A percentile compares a stretch with the other conserved stretches of the same genome.
phyloP scores from a whole-genome alignment of 2,329 filamentous ascomycete genomes.

The Fusarium sp. region DNA sequence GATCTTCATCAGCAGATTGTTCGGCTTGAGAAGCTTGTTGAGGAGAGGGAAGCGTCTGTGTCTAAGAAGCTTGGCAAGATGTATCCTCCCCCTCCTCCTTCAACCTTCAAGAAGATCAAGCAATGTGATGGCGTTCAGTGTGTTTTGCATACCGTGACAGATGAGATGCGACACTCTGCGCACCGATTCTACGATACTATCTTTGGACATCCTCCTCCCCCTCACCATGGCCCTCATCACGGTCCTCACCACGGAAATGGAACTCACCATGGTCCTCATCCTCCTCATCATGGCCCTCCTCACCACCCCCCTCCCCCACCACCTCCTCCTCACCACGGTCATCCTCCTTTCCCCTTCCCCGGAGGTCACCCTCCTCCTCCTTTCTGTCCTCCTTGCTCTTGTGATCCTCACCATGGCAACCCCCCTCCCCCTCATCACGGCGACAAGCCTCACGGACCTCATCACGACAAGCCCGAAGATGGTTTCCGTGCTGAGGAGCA shows the following conservation, averaged over 20 bases:
- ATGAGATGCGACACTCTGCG: conserved; percentile 54
- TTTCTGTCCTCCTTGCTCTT: conserved; percentile 18
- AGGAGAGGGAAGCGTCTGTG: conserved; percentile 58
- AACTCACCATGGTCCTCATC: conserved; percentile 23
- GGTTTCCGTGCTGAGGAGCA: conserved; percentile 30
- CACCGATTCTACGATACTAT: conserved; percentile 38
- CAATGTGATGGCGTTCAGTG: conserved; percentile 52
- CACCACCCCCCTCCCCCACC: conserved; percentile 34
- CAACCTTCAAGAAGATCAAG: conserved; percentile 40
- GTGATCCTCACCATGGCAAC: conserved; percentile 31
- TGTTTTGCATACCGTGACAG: conserved; percentile 56
- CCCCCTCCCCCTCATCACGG: conserved; percentile 44
- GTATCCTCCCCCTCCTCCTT: conserved; percentile 41
- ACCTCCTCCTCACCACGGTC: conserved; percentile 24
- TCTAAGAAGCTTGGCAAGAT: conserved; percentile 52
- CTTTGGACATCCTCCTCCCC: conserved; percentile 34
- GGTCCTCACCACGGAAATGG: conserved; percentile 37
- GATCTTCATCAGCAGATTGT: conserved; percentile 58
- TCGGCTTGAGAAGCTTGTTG: conserved; percentile 59
- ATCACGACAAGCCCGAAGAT: conserved; percentile 20
- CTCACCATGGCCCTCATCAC: conserved; percentile 21
- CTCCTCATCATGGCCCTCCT: conserved; percentile 47
- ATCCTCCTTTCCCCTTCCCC: conserved; percentile 46
- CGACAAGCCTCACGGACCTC: conserved; percentile 32
- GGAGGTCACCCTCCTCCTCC: conserved; percentile 33